phyloP scores from a whole-genome alignment of 2,329 filamentous ascomycete species.

The Diaporthe caulivora region DNA sequence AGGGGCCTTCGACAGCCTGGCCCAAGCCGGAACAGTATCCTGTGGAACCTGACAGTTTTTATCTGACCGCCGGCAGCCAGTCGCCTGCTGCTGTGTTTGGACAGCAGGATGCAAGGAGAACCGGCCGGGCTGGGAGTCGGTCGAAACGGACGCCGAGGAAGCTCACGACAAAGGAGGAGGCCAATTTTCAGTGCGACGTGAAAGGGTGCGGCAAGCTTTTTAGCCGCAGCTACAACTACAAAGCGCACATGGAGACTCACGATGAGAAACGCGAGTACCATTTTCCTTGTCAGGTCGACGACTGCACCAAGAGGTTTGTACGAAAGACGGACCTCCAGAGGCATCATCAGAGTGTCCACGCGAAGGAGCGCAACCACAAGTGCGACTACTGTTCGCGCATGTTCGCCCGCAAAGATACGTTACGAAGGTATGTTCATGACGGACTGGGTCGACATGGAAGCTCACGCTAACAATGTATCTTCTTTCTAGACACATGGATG shows the following conservation, averaged over 20 bases:
- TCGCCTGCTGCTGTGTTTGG: conserved; percentile 42
- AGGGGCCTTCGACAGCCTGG: conserved; percentile 53
- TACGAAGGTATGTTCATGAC: conserved; percentile 72
- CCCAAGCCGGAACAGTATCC: conserved; percentile 53
- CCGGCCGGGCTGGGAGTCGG: conserved; percentile 46
- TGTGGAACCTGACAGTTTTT: conserved; percentile 48
- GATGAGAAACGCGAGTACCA: conserved; percentile 79
- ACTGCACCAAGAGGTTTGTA: conserved; percentile 82
- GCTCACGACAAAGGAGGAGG: conserved; percentile 75
- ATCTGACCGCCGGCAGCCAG: conserved; percentile 25
- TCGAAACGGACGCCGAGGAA: conserved; percentile 59
- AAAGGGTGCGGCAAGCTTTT: conserved; percentile 83
- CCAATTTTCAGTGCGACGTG: conserved; percentile 77
- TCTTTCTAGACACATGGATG: conserved; percentile 75
- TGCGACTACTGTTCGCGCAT: conserved; percentile 78
- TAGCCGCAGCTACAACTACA: conserved; percentile 87
- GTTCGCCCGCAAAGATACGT: conserved; percentile 85
- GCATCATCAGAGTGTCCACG: conserved; percentile 76
- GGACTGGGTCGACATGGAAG: neutral
- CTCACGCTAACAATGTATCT: conserved; percentile 7
- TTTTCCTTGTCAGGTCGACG: conserved; percentile 73
- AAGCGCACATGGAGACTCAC: conserved; percentile 87
- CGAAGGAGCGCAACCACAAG: conserved; percentile 76
- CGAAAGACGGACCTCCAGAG: conserved; percentile 82
- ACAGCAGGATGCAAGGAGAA: conserved; percentile 44